These are phyloP conservation scores for Trichoderma hamatum DNA, from an alignment of 2,329 filamentous ascomycete genomes.

Conservation along the genomic window DNA sequence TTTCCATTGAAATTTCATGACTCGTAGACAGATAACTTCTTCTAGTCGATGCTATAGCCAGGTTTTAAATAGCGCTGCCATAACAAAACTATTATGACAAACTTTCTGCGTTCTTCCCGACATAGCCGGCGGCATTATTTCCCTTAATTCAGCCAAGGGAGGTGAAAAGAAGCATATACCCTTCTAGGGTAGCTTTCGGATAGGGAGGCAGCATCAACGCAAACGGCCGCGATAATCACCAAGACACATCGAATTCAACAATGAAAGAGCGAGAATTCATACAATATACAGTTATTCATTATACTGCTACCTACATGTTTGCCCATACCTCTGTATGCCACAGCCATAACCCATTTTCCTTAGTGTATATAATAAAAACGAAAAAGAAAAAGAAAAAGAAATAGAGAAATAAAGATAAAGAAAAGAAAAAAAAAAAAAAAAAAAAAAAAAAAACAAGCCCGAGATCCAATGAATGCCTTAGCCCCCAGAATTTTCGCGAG, in stretches of 20 bases:
- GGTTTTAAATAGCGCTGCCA: no score
- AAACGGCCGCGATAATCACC: background rate
- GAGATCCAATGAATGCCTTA: background rate
- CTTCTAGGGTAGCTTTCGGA: background rate
- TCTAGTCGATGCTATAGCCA: background rate
- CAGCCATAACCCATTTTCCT: constrained; percentile 17
- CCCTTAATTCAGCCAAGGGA: background rate
- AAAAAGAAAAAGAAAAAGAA: background rate
- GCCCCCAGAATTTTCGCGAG: background rate
- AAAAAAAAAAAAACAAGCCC: background rate
- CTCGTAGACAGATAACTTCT: background rate
- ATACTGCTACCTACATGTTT: constrained; percentile 13
- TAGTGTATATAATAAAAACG: background rate
- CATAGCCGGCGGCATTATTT: background rate
- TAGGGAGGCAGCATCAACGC: background rate
- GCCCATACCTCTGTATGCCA: background rate
- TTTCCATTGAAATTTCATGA: background rate
- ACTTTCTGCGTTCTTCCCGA: background rate
- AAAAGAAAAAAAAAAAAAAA: background rate
- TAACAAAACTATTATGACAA: background rate
- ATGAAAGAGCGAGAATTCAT: background rate
- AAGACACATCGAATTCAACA: background rate
- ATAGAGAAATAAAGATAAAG: background rate
- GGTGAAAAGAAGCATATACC: background rate
- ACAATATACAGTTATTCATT: constrained; percentile 21